A percentile compares a stretch with the other conserved stretches of the same genome.
Evolutionary conservation across 1,284 basidiomycete species (phyloP).

Genomic region (Melanopsichium pennsylvanicum): DNA sequence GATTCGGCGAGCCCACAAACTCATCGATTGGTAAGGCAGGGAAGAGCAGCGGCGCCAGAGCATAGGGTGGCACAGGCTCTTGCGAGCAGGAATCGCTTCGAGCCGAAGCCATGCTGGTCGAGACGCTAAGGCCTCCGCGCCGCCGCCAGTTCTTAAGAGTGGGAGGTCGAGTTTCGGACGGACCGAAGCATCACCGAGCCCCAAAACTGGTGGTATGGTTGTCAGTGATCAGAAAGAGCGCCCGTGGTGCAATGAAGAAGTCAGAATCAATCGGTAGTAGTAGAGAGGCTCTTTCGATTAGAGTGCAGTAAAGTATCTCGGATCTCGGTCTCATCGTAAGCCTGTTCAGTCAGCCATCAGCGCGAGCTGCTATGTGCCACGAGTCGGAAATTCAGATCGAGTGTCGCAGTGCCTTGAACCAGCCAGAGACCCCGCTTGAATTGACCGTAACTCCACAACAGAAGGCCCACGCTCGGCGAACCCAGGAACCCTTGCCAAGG

Average conservation of each 20-base stretch:
- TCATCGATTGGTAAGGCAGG: slow-evolving; percentile 38
- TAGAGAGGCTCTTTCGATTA: too few species aligned
- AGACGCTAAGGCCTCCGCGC: slow-evolving; percentile 1
- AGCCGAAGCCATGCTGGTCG: slow-evolving; percentile 10
- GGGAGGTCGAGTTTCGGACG: too few species aligned
- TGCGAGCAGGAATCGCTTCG: slow-evolving; percentile 1
- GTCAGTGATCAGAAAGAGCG: too few species aligned
- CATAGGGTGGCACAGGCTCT: slow-evolving; percentile 42
- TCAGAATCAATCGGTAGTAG: too few species aligned
- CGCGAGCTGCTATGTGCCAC: too few species aligned
- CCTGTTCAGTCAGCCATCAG: too few species aligned
- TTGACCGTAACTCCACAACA: slow-evolving; percentile 25
- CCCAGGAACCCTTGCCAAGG: slow-evolving; percentile 11
- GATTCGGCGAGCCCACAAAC: slow-evolving; percentile 3
- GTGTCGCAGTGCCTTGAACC: too few species aligned
- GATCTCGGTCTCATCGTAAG: slow-evolving; percentile 18
- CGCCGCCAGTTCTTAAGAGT: neutral
- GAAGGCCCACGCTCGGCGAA: slow-evolving; percentile 1
- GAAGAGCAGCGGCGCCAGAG: slow-evolving; percentile 44
- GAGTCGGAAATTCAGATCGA: slow-evolving; percentile 1
- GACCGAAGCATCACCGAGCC: too few species aligned
- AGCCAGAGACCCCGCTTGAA: neutral
- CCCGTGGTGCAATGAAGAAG: too few species aligned
- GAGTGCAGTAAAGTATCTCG: too few species aligned
- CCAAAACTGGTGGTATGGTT: too few species aligned